Evolutionary conservation across 2,329 filamentous ascomycete species (phyloP), one percentile per base, ranked within the genome.

Genomic region (Ceratocystis harringtonii): DNA sequence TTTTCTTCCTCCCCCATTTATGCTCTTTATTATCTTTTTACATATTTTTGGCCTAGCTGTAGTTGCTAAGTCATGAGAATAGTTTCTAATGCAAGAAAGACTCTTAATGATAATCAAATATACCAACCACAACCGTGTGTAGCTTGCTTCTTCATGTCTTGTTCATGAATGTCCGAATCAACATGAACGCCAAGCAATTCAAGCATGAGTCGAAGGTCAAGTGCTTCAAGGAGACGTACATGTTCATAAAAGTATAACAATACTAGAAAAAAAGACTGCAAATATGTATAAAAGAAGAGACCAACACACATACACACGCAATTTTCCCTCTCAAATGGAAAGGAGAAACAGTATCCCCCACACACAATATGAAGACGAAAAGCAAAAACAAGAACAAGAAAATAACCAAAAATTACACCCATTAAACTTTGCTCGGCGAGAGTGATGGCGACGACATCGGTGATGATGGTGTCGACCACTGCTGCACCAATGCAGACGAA

Each of bases 381-480:
- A 36, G 7, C 28, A 58, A 50, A 45, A 50, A 44, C 32, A 67
- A 62, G 4, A 55, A 22, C 22, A 22, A 5, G 58, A 52, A 61
- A 55, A 67, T 52, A 52, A 61, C 41, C 41, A 22, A 30, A 19
- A 55, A 28, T 22, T 30, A 48, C 61, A 28, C 22, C 32, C 44
- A 62, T 30, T 15, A 19, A 30, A 22, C 62, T 69, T 77, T 71
- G 83, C 55, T 19, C 48, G 48, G 25, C 19, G 28, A 43, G 7
- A 61, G 30, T 36, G 58, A 25, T 19, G 57, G 25, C 25, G 63
- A 65, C 22, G 30, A 19, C 32, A 62, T 25, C 43, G 25, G 19
- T 15, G 30, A 62, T 7, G 36, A 44, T 43, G 48, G 48, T 17
- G 36, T 44, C 48, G 45, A 43, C 30, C 32, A 43, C 30, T 22